Conservation (phyloP, 148 eudicot species). For the Vaccinium vitisidaea region DNA sequence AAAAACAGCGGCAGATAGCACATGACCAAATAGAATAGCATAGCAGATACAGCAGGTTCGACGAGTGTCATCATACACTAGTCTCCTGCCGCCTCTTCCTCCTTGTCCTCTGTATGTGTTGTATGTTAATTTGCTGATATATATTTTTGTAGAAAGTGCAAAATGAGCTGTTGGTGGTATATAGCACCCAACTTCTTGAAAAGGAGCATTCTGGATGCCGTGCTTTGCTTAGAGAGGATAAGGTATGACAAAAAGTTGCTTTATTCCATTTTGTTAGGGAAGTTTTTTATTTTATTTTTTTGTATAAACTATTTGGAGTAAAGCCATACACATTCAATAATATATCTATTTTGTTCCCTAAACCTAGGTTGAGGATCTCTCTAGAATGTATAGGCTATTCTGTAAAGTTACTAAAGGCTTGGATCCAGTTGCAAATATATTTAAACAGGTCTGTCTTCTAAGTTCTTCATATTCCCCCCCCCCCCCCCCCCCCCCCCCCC, state of each 20-base stretch:
- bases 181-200: slow-evolving; percentile 33
- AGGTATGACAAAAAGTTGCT: slow-evolving; percentile 31
- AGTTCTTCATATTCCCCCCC: not conserved
- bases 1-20: too few relatives aligned
- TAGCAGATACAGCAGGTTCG: not conserved
- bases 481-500: too few relatives aligned
- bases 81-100: not conserved
- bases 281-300: not conserved
- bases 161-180: slow-evolving; percentile 49
- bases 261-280: not conserved
- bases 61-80: not conserved
- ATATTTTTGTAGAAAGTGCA: slow-evolving; percentile 44
- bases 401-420: slow-evolving; percentile 40
- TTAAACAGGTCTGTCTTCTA: not conserved
- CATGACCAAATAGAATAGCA: too few relatives aligned
- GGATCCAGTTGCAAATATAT: slow-evolving; percentile 43
- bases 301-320: not conserved
- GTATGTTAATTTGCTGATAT: not conserved
- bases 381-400: slow-evolving; percentile 57
- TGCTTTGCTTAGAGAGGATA: slow-evolving; percentile 59
- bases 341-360: slow-evolving; percentile 6
- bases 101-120: not conserved
- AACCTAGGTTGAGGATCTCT: slow-evolving; percentile 38
- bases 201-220: slow-evolving; percentile 42
- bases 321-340: not conserved